Percentiles rank a stretch among this genome's conserved stretches.
phyloP scores from a whole-genome alignment of 768 basidiomycete genomes.

The Phaeotremella skinneri region DNA sequence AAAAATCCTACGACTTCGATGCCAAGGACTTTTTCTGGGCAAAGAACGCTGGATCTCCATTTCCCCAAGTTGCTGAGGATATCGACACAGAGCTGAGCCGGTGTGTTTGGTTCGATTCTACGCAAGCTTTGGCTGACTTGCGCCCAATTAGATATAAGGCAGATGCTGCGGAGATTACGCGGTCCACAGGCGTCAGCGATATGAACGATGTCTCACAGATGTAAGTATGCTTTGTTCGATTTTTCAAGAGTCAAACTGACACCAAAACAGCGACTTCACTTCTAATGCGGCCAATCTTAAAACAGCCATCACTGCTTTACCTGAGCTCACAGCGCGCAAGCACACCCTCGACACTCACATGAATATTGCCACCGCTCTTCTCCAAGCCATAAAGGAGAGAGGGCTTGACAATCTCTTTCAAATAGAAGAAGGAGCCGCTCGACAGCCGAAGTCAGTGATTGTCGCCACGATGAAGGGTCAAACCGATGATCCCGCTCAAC shows the following conservation, averaged over 20 bases:
- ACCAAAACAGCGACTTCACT: constrained; percentile 68
- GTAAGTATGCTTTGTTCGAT: constrained; percentile 56
- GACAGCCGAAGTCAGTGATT: constrained; percentile 78
- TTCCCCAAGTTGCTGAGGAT: constrained; percentile 97
- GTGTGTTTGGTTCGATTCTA: constrained; percentile 53
- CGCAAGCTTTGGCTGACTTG: constrained; percentile 1
- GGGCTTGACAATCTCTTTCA: constrained; percentile 97
- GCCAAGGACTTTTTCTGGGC: constrained; percentile 99
- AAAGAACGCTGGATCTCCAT: constrained; percentile 90
- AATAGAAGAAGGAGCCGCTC: constrained; percentile 82
- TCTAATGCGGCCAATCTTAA: constrained; percentile 92
- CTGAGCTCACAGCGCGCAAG: constrained; percentile 93
- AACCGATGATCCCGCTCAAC: constrained; percentile 60
- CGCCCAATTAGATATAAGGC: constrained; percentile 61
- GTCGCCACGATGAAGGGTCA: constrained; percentile 76
- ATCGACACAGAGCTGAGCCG: constrained; percentile 87
- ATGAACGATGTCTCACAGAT: constrained; percentile 92
- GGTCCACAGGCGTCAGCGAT: constrained; percentile 92
- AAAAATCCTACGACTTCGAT: constrained; percentile 87
- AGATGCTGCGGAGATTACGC: constrained; percentile 94
- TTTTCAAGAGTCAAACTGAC: background rate
- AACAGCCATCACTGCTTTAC: constrained; percentile 93
- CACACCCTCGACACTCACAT: constrained; percentile 96
- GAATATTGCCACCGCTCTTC: constrained; percentile 93
- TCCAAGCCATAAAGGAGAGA: constrained; percentile 92